Percentiles rank a stretch among this genome's conserved stretches.
These are phyloP conservation scores for Sarcodon sp. DNA, from an alignment of 768 basidiomycete genomes.

Conservation along the genomic window DNA sequence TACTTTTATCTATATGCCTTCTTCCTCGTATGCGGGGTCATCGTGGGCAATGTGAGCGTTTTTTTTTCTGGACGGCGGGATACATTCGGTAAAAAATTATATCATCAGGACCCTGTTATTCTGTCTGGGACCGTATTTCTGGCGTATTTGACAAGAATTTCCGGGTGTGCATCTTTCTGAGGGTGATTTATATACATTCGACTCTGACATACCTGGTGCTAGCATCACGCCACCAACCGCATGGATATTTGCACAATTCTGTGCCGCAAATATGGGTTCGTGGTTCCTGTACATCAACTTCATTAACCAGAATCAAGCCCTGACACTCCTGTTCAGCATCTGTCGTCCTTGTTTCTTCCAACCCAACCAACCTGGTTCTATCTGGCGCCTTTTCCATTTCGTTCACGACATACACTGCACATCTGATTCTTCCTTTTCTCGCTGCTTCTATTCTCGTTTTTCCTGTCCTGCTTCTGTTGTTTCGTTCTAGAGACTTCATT, in stretches of 20 bases:
- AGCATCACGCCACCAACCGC: conserved; percentile 32
- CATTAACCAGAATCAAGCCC: conserved; percentile 16
- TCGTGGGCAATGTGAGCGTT: conserved; percentile 60
- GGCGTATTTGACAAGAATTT: conserved; percentile 73
- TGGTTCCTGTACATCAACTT: conserved; percentile 9
- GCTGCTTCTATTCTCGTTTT: conserved; percentile 48
- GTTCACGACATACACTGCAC: conserved; percentile 69
- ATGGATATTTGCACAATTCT: conserved; percentile 69
- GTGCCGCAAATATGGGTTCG: conserved; percentile 60
- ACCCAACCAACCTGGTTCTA: conserved; percentile 90
- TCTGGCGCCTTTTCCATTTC: conserved; percentile 77
- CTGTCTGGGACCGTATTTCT: conserved; percentile 86
- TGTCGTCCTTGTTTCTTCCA: conserved; percentile 63
- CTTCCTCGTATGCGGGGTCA: conserved; percentile 61
- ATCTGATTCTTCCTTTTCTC: conserved; percentile 73
- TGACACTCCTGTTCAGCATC: conserved; percentile 20
- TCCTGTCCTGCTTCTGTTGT: conserved; percentile 38
- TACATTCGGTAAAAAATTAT: background rate
- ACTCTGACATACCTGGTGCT: background rate
- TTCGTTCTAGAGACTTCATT: conserved; percentile 38
- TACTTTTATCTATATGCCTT: conserved; percentile 77
- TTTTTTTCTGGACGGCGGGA: background rate
- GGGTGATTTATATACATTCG: background rate
- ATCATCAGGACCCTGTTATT: conserved; percentile 65
- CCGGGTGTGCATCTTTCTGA: conserved; percentile 18